A percentile compares a stretch with the other conserved stretches of the same genome.
phyloP scores from a whole-genome alignment of 805 yeast genomes.

The Pachysolen tannophilus region DNA sequence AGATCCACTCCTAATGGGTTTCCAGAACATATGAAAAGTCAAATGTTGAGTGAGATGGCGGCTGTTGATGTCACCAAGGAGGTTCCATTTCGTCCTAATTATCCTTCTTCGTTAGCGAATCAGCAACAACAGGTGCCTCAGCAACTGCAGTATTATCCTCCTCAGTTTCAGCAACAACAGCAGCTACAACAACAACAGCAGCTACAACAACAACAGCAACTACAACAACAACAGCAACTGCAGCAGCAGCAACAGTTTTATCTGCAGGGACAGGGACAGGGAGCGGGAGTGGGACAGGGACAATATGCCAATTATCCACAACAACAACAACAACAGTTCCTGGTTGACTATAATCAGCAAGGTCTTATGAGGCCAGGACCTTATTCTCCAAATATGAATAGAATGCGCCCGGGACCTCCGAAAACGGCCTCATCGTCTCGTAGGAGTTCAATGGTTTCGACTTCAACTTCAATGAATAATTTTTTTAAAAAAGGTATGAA shows the following conservation, averaged over 20 bases:
- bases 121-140: slow-evolving; percentile 14
- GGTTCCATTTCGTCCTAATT: slow-evolving; percentile 18
- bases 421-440: slow-evolving; percentile 13
- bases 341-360: no score
- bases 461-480: slow-evolving; percentile 26
- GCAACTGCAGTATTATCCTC: slow-evolving; percentile 3
- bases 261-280: no score
- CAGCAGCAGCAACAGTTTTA: slow-evolving; percentile 7
- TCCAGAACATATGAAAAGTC: slow-evolving; percentile 23
- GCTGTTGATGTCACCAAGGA: slow-evolving; percentile 37
- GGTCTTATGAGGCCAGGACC: not conserved
- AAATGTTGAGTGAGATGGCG: slow-evolving; percentile 32
- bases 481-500: slow-evolving; percentile 32
- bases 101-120: slow-evolving; percentile 1
- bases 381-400: no score
- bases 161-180: slow-evolving; percentile 13
- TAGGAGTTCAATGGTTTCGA: slow-evolving; percentile 19
- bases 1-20: slow-evolving; percentile 13
- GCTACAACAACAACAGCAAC: slow-evolving; percentile 8
- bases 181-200: slow-evolving; percentile 11
- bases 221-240: slow-evolving; percentile 7
- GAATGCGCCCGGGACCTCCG: no score
- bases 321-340: no score
- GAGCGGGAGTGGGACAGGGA: slow-evolving; percentile 5
- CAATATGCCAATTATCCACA: slow-evolving; percentile 2